Percentiles rank a stretch among this genome's conserved stretches.
phyloP scores from a whole-genome alignment of 1,284 basidiomycete genomes.

The Wolfiporia cocos region DNA sequence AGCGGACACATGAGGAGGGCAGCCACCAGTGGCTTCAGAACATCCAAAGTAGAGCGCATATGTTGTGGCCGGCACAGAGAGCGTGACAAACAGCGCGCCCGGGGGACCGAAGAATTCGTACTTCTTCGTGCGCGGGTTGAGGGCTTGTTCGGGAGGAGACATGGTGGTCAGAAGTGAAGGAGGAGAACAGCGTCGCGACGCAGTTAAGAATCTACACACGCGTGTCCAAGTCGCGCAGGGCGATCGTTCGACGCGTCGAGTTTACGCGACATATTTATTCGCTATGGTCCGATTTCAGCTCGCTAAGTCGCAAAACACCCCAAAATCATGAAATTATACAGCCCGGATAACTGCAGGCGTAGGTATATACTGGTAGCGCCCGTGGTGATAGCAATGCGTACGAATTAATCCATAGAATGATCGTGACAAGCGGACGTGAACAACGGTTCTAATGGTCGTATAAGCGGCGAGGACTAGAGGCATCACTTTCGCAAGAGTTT shows the following conservation, averaged over 20 bases:
- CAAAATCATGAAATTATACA: too few relatives aligned
- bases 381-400: background rate
- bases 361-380: background rate
- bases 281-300: too few relatives aligned
- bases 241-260: too few relatives aligned
- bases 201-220: too few relatives aligned
- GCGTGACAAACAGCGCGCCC: slow-evolving; percentile 70
- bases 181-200: too few relatives aligned
- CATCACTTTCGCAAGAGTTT: slow-evolving; percentile 43
- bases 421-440: slow-evolving; percentile 4
- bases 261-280: too few relatives aligned
- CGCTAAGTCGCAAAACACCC: too few relatives aligned
- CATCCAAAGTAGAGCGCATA: slow-evolving; percentile 87
- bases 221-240: too few relatives aligned
- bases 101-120: slow-evolving; percentile 88
- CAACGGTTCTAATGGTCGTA: background rate
- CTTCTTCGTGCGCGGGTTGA: slow-evolving; percentile 63
- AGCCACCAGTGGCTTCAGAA: slow-evolving; percentile 73
- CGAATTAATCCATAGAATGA: slow-evolving; percentile 1
- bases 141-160: too few relatives aligned
- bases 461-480: background rate
- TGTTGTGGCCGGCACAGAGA: slow-evolving; percentile 68
- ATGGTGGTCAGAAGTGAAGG: too few relatives aligned
- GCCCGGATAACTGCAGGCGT: background rate
- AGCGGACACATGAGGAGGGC: slow-evolving; percentile 52